Evolutionary conservation across 805 yeast genomes (phyloP), one percentile per base, ranked within the genome.

Genomic region (Ogataea siamensis): DNA sequence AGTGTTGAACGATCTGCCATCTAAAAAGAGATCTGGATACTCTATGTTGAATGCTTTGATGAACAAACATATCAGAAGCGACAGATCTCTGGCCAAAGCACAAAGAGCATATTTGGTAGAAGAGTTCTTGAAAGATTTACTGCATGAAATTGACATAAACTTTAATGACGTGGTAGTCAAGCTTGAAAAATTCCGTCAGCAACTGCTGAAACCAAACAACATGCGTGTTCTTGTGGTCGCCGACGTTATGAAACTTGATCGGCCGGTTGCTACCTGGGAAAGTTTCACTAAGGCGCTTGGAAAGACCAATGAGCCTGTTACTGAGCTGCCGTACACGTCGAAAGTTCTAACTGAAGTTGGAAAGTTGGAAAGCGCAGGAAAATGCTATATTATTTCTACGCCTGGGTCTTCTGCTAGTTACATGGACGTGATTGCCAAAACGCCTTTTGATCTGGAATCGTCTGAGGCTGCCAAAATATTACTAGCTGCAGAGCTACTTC

Each of bases 391-490:
- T 28, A 71, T 83, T 1, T 71, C 85, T 0, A 78, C 87, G 1
- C 89, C 97, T 4, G 88, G 93, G 0, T 80, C 94, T 0, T 95
- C 87, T 47, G 82, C 96, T 0, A 73, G 91, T 4, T 84, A 76
- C 53, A 64, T 87, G 63, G 66, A 73, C 16, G 56, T 84, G 0
- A 61, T 78, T 5, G 71, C 95, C 0, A 65, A 64, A 2, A 76
- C 83, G 10, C 87, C 91, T 1, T 64, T 71, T 1, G 69, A 67
- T 39, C 79, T 73, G 47, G 51, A 59, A 10, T 70, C 78, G 32
- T 65, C 68, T 14, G 96, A 89, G 50, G 67, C 80, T 20, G 79
- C 83, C 35, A 82, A 80, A 17, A 69, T 91, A 27, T 73, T 82
- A 0, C 70, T 89, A 18, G 86, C 88, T 5, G 72, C 83, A 5